Conservation (phyloP, 2,329 filamentous ascomycete species). For the Dendryphion nanum region DNA sequence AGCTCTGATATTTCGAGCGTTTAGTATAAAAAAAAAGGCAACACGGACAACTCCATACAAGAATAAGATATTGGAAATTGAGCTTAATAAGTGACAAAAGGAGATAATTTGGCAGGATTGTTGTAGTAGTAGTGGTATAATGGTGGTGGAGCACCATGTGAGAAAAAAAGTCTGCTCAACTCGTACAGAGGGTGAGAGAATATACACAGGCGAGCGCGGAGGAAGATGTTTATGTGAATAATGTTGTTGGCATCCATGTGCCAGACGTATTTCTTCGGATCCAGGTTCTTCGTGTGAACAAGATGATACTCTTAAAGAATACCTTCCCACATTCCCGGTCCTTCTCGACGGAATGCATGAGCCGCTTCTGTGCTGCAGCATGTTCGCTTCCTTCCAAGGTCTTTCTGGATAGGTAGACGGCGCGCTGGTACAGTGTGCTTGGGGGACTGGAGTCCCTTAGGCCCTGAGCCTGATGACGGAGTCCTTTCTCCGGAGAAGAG, state of each 20-base stretch:
- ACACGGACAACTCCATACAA: too few species aligned
- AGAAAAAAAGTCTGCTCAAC: conserved; percentile 1
- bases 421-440: conserved; percentile 40
- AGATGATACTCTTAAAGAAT: conserved; percentile 46
- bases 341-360: conserved; percentile 51
- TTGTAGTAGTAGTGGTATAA: too few species aligned
- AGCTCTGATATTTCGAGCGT: too few species aligned
- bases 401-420: conserved; percentile 46
- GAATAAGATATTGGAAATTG: too few species aligned
- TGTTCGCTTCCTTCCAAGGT: conserved; percentile 61
- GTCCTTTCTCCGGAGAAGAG: conserved; percentile 21
- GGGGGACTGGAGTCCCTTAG: conserved; percentile 40
- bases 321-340: conserved; percentile 66
- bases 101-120: too few species aligned
- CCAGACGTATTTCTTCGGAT: conserved; percentile 8
- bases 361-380: conserved; percentile 64
- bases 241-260: conserved; percentile 9
- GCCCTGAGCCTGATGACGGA: conserved; percentile 16
- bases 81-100: too few species aligned
- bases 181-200: conserved; percentile 8
- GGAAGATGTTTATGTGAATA: conserved; percentile 3
- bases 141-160: too few species aligned
- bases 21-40: too few species aligned
- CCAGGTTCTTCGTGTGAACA: conserved; percentile 1
- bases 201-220: conserved; percentile 15